Conservation (phyloP, 139 green algal genomes). For the Chlamydomonas sphaeroides region DNA sequence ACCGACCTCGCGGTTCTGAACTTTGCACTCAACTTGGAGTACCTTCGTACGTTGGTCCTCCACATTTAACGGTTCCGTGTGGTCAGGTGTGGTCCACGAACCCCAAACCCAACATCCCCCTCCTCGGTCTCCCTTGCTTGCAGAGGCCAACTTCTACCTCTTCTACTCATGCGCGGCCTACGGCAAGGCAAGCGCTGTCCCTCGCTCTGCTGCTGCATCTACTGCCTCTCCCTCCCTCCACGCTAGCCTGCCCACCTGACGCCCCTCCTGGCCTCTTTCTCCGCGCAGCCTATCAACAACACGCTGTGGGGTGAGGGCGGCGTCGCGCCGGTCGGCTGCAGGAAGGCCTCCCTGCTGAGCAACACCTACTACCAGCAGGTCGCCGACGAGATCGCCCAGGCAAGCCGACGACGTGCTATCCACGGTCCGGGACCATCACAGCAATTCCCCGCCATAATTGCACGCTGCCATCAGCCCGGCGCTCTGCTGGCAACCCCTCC, state of each 20-base stretch:
- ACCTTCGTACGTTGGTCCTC: background rate
- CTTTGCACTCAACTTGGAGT: constrained; percentile 63
- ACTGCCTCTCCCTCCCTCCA: no score
- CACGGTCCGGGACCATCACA: background rate
- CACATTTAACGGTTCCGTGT: no score
- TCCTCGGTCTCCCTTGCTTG: background rate
- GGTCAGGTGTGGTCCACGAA: no score
- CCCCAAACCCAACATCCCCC: no score
- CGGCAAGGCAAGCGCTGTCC: background rate
- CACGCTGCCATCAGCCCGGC: no score
- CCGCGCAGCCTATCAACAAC: background rate
- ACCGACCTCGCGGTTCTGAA: constrained; percentile 46
- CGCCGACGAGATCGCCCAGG: constrained; percentile 4
- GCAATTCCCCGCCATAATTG: background rate
- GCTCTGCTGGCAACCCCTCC: no score
- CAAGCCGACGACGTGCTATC: no score
- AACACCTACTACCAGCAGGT: background rate
- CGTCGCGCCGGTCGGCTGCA: background rate
- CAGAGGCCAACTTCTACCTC: constrained; percentile 32
- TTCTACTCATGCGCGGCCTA: constrained; percentile 29
- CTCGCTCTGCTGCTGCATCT: background rate
- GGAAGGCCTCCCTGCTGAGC: background rate
- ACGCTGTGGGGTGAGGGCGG: background rate
- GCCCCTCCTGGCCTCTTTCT: background rate
- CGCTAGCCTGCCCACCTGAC: no score